Base-by-base conservation (phyloP, 2,329 filamentous ascomycete genomes). In the Ascomycota sp. region DNA sequence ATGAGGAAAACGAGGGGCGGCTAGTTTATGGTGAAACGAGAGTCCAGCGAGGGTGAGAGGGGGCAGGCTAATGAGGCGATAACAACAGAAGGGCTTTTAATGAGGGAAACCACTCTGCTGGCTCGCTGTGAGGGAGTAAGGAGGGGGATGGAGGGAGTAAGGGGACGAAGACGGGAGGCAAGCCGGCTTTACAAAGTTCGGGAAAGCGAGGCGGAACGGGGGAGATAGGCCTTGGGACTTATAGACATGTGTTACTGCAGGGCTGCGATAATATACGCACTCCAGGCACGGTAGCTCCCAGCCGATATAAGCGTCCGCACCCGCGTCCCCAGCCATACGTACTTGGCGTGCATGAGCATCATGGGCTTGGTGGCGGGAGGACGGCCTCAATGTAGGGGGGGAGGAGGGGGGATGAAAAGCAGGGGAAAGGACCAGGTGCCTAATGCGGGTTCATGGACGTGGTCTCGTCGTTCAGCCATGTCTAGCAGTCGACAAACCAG, bases 301-400 rank as follows among this genome's bases (percentile, higher is more conserved):
- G 20, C 28, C 28, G 24, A 30, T 24, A 24, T 28, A 33, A 27
- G 27, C 27, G 20, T 27, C 23, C 21, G 15, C 20, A 20, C 23
- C 28, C 12, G 22, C 22, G 27, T 28, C 20, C 22, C 27, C n/a
- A 23, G 20, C 17, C 17, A 28, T n/a, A 28, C 26, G 12, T 28
- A 28, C 27, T 30, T 29, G 29, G 28, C 23, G 24, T 32, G 27
- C 31, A 32, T 32, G 28, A 24, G 28, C n/a, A 32, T 26, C 27
- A 30, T 32, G 20, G 25, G 27, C 11, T 27, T 29, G 27, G 28
- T 30, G 29, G 21, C 29, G 23, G 29, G 23, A 9, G 23, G n/a
- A n/a, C n/a, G n/a, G n/a, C n/a, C n/a, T 15, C 12, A 15, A 26
- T 8, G 25, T 26, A 12, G 25, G 5, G 12, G 6, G 6, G n/a